A percentile compares a stretch with the other conserved stretches of the same genome.
phyloP scores from a whole-genome alignment of 2,329 filamentous ascomycete genomes.

The Alternaria gaisen region DNA sequence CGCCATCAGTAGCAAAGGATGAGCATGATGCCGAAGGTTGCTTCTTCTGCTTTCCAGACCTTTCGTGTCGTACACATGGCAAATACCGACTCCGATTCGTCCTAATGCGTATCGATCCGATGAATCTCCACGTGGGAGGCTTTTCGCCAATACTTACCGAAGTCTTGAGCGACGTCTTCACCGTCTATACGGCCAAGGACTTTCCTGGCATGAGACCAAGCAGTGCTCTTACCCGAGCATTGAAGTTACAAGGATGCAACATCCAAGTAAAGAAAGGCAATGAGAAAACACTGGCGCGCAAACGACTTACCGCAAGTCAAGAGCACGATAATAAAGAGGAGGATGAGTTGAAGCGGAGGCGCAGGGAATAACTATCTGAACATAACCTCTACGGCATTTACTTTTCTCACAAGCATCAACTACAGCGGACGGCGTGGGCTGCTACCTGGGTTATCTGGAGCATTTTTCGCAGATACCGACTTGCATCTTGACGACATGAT shows the following conservation, averaged over 20 bases:
- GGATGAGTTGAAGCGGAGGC: conserved; percentile 48
- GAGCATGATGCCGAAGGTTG: conserved; percentile 77
- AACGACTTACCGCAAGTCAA: conserved; percentile 49
- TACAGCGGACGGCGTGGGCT: conserved; percentile 37
- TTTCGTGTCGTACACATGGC: conserved; percentile 80
- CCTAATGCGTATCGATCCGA: conserved; percentile 74
- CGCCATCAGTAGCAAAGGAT: conserved; percentile 78
- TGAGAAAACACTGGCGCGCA: conserved; percentile 64
- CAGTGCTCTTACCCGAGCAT: conserved; percentile 74
- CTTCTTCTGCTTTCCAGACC: conserved; percentile 86
- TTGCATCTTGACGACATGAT: conserved; percentile 48
- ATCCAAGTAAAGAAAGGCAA: conserved; percentile 90
- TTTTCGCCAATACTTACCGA: conserved; percentile 60
- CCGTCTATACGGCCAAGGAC: conserved; percentile 84
- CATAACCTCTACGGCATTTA: neutral
- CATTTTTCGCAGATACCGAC: conserved; percentile 42
- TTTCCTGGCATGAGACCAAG: conserved; percentile 86
- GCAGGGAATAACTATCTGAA: conserved; percentile 41
- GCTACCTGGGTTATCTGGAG: conserved; percentile 43
- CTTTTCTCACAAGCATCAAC: conserved; percentile 26
- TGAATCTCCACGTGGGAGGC: conserved; percentile 62
- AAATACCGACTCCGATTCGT: conserved; percentile 78
- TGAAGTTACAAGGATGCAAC: conserved; percentile 82
- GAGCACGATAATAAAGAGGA: conserved; percentile 54
- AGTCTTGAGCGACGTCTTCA: conserved; percentile 74